Conservation (phyloP, 495 filamentous ascomycete species). For the Penicillium goetzii region DNA sequence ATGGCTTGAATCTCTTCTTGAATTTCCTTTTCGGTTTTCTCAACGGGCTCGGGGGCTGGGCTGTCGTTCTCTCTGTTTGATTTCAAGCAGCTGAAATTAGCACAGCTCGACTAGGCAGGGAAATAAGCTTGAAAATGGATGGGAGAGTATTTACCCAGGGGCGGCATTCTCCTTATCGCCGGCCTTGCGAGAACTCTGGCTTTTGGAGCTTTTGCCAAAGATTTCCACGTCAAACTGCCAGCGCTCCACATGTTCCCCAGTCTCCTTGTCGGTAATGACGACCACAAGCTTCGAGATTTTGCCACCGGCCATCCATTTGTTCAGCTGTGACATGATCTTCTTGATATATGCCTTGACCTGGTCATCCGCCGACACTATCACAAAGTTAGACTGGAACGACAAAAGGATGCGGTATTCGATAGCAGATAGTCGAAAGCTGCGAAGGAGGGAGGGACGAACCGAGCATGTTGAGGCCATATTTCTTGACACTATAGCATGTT, state of each 20-base stretch:
- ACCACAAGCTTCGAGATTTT: slow-evolving; percentile 97
- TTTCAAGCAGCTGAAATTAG: slow-evolving; percentile 11
- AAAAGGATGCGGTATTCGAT: not conserved
- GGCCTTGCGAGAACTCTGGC: slow-evolving; percentile 51
- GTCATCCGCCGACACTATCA: slow-evolving; percentile 83
- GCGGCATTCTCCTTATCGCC: slow-evolving; percentile 65
- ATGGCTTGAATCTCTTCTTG: slow-evolving; percentile 93
- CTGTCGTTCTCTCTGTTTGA: slow-evolving; percentile 36
- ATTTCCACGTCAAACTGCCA: slow-evolving; percentile 99
- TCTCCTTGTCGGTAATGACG: slow-evolving; percentile 94
- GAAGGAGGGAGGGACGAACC: slow-evolving; percentile 46
- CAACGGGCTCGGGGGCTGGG: slow-evolving; percentile 43
- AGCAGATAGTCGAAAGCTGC: not conserved
- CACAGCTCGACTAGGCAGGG: not conserved
- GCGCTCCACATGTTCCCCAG: slow-evolving; percentile 90
- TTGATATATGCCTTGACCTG: slow-evolving; percentile 99
- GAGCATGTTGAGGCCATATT: slow-evolving; percentile 99
- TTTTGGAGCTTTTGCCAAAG: slow-evolving; percentile 60
- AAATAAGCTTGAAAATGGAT: no score
- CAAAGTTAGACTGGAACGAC: slow-evolving; percentile 20
- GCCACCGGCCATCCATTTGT: slow-evolving; percentile 93
- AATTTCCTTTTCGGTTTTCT: slow-evolving; percentile 92
- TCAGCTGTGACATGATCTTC: slow-evolving; percentile 95
- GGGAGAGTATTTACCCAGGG: slow-evolving; percentile 52
- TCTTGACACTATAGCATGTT: slow-evolving; percentile 71